A percentile compares a stretch with the other conserved stretches of the same genome.
Conservation (phyloP, 495 filamentous ascomycete species). For the Aspergillus heteromorphus region DNA sequence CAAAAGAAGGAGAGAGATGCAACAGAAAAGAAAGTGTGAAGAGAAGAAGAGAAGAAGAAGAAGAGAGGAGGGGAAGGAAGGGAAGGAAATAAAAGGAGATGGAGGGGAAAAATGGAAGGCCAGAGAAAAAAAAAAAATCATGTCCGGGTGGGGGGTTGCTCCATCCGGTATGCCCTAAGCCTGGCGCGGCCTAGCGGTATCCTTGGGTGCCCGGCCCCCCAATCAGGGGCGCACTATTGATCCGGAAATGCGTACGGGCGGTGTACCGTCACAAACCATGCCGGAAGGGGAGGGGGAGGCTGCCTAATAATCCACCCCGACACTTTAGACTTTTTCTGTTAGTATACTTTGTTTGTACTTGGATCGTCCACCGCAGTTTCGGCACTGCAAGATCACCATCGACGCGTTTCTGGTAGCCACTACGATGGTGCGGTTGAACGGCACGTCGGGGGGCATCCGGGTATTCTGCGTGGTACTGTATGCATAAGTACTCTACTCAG, state of each 20-base stretch:
- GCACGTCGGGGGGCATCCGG: too few relatives aligned
- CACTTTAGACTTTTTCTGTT: not conserved
- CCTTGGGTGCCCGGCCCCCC: not conserved
- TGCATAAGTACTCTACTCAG: too few relatives aligned
- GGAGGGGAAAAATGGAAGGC: slow-evolving; percentile 17
- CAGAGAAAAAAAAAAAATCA: slow-evolving; percentile 23
- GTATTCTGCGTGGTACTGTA: too few relatives aligned
- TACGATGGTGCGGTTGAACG: too few relatives aligned
- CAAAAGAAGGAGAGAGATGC: slow-evolving; percentile 15
- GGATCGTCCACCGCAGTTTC: too few relatives aligned
- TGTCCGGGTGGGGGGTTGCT: slow-evolving; percentile 1
- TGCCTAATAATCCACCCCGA: not conserved
- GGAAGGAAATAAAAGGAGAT: slow-evolving; percentile 17
- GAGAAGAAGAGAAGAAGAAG: slow-evolving; percentile 16
- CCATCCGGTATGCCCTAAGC: not conserved
- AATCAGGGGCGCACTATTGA: not conserved
- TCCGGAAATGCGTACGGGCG: not conserved
- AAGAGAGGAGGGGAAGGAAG: slow-evolving; percentile 15
- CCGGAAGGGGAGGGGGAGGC: not conserved
- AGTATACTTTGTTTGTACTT: not conserved
- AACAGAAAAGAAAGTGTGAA: too few relatives aligned
- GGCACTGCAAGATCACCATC: too few relatives aligned
- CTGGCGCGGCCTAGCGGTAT: not conserved
- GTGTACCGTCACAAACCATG: not conserved
- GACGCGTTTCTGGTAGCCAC: too few relatives aligned